Evolutionary conservation across 805 yeast species (phyloP), one percentile per base, ranked within the genome.

Genomic region (Candida mattraensis): DNA sequence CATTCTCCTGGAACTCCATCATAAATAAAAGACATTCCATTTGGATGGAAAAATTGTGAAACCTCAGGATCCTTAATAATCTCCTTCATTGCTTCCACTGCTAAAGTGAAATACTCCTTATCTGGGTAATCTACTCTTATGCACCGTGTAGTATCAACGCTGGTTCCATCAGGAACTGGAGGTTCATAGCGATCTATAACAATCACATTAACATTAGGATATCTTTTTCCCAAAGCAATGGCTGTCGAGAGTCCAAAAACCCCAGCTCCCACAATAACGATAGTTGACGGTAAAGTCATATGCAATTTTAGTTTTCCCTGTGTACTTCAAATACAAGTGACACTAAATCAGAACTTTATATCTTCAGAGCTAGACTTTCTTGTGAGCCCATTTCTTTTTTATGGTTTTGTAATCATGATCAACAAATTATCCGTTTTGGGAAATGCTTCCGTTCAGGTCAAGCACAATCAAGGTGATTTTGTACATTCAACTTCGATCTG

Each of bases 201-300:
- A 16, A 17, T 15, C 10, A 48, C 45, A 3, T 25, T 30, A 4
- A 37, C 22, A 4, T 29, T 19, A 9, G 53, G 53, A 24, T 45
- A 35, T 25, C 53, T 35, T 24, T 44, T 23, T 3, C 44, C 55
- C n/a, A 50, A n/a, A 3, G 55, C 45, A 13, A 50, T 42, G 1
- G 74, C 72, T 0, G 71, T 57, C 7, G 76, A 67, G 20, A 73
- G 53, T 5, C 79, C 78, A 45, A 70, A 71, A 10, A 69, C 68
- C 18, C 79, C 78, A 4, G 72, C 66, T 16, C 79, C 79, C 8
- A 69, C 61, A 28, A 72, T 63, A 18, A 64, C 30, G 1, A 48
- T 27, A 3, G 34, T 15, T 9, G 21, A 27, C 5, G 44, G 44
- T 12, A 24, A 19, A 18, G 30, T 39, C 43, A 39, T 39, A n/a